Evolutionary conservation across 768 basidiomycete genomes (phyloP), one percentile per base, ranked within the genome.

Genomic region (Lyophyllum shimeji): DNA sequence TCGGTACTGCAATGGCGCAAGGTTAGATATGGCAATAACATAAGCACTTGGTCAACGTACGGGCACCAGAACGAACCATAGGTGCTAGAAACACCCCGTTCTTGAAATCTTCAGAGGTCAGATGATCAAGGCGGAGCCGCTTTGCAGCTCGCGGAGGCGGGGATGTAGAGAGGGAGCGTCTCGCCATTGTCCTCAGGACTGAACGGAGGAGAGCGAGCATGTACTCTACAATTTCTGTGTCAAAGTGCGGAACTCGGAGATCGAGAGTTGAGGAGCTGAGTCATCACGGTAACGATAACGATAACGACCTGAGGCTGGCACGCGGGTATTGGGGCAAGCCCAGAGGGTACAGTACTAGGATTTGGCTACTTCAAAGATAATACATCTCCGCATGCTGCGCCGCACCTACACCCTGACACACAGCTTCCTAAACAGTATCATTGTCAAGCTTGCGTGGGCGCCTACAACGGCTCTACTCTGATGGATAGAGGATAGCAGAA

Each of bases 21-120:
- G 42, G 51, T 18, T 57, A 62, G 52, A 58, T 62, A 27, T 44
- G 53, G 39, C 47, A 9, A 45, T 27, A 15, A 29, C 15, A 46
- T 27, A 7, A 46, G 27, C 21, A 15, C 50, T 18, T 25, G 15
- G 34, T 13, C 37, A 40, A 82, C 89, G 65, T 71, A 94, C 92
- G 72, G 60, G 89, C 88, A 57, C 95, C 93, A 55, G 93, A 96
- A 66, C 95, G 83, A 50, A 99, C 97, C 97, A 99, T 99, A 1
- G 97, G 97, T 2, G 97, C 96, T n/a, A 99, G 82, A 65, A 97
- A 89, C 27, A 98, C 76, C 9, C 94, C 95, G 73, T 92, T 81
- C 60, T 87, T 87, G 75, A 94, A 99, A 60, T 93, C 86, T 25
- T 86, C 84, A 1, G 78, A 66, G 0, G 86, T 86, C 17, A 91